Conservation (phyloP, 306 rosid species). For the Vicia sativa region DNA sequence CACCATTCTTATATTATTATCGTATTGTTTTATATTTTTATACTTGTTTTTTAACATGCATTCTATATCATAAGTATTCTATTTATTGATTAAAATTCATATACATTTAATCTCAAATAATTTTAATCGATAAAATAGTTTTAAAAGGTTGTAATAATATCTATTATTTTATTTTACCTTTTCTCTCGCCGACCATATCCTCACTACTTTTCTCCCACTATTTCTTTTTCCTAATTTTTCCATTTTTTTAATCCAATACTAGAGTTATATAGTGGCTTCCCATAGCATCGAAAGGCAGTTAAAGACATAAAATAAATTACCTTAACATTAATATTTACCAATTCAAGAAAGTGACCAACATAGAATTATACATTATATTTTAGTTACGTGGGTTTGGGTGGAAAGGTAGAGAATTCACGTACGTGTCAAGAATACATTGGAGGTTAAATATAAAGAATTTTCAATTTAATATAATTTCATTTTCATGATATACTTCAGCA, state of each 20-base stretch:
- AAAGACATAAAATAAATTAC: constrained; percentile 6
- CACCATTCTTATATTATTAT: no score
- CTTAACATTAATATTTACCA: constrained; percentile 30
- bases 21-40: no score
- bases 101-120: no score
- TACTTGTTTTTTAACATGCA: no score
- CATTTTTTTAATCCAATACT: neutral
- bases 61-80: no score
- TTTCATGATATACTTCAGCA: constrained; percentile 9
- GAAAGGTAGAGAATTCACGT: neutral
- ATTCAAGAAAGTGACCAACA: constrained; percentile 38
- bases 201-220: neutral
- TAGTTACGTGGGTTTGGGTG: constrained; percentile 25
- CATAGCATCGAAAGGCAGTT: constrained; percentile 27
- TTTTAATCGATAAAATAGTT: no score
- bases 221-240: neutral
- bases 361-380: constrained; percentile 7
- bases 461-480: constrained; percentile 8
- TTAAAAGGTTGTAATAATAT: no score
- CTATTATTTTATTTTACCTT: no score
- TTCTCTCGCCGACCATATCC: constrained; percentile 1
- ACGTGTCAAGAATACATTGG: constrained; percentile 25
- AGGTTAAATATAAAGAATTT: neutral
- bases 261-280: constrained; percentile 28
- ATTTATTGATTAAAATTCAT: no score